Evolutionary conservation across 1,284 basidiomycete genomes (phyloP), one percentile per base, ranked within the genome.

Genomic region (Sphaerobolus stellatus): DNA sequence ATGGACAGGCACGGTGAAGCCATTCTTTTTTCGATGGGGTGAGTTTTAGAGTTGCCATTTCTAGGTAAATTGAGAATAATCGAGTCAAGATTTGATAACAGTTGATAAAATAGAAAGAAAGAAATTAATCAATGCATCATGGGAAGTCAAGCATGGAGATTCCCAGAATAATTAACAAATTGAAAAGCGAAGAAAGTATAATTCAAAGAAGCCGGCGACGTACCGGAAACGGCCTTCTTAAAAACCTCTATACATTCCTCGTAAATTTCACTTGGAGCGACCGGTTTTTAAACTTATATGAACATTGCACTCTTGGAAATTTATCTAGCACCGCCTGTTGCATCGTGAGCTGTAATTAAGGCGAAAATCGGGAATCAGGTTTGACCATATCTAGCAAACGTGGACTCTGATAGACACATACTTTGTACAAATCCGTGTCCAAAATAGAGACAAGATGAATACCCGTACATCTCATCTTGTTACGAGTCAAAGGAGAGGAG

Each of bases 351-450:
- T 97, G 66, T 33, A 13, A 22, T n/a, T n/a, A n/a, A n/a, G n/a
- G n/a, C n/a, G n/a, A n/a, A n/a, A n/a, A n/a, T n/a, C n/a, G n/a
- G n/a, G n/a, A n/a, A n/a, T n/a, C n/a, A 22, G n/a, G n/a, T n/a
- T n/a, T n/a, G n/a, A n/a, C n/a, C n/a, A n/a, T n/a, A n/a, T n/a
- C n/a, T n/a, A n/a, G n/a, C n/a, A n/a, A n/a, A n/a, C n/a, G n/a
- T n/a, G n/a, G n/a, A n/a, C n/a, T n/a, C n/a, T n/a, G n/a, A n/a
- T n/a, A n/a, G n/a, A n/a, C n/a, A n/a, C 13, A 28, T 54, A 86
- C 92, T 81, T 97, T 99, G 85, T 99, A 98, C 38, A 98, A 75
- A 69, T 99, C 96, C 0, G 94, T 97, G 70, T 98, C 96, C 53
- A 99, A 81, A 52, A 98, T 77, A 28, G 92, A 94, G 57, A 71